Percentiles rank a stretch among this genome's conserved stretches.
These are phyloP conservation scores for Pestalotiopsis sp. DNA, from an alignment of 2,329 filamentous ascomycete genomes.

Conservation along the genomic window DNA sequence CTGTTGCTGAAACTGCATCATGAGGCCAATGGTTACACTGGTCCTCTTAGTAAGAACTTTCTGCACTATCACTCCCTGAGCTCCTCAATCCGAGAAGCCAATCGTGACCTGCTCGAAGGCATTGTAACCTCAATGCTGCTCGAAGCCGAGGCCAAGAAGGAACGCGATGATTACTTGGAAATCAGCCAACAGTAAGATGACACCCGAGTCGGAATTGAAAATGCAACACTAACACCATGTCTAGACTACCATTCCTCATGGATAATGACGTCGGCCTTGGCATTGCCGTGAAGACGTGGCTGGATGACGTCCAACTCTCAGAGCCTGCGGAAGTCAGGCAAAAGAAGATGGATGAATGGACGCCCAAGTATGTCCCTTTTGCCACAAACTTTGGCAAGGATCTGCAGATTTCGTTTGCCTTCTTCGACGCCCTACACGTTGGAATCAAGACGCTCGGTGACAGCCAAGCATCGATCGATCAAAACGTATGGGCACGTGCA, in stretches of 20 bases:
- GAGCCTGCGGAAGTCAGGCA: slow-evolving; percentile 53
- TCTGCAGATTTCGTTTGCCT: slow-evolving; percentile 57
- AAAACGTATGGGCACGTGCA: slow-evolving; percentile 57
- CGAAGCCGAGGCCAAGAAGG: slow-evolving; percentile 75
- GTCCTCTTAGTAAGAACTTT: slow-evolving; percentile 87
- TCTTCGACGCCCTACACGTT: slow-evolving; percentile 59
- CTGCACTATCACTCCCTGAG: slow-evolving; percentile 85
- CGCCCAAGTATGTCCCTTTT: slow-evolving; percentile 57
- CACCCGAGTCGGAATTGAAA: slow-evolving; percentile 15
- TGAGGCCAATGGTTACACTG: slow-evolving; percentile 86
- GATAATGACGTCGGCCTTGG: slow-evolving; percentile 77
- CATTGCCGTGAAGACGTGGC: slow-evolving; percentile 78
- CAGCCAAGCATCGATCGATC: slow-evolving; percentile 51
- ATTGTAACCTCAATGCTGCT: slow-evolving; percentile 80
- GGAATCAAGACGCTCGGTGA: slow-evolving; percentile 58
- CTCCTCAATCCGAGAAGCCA: slow-evolving; percentile 74
- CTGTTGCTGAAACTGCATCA: slow-evolving; percentile 83
- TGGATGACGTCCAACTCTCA: slow-evolving; percentile 68
- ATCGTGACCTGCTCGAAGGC: slow-evolving; percentile 84
- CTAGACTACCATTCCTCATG: slow-evolving; percentile 66
- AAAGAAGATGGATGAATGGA: slow-evolving; percentile 52
- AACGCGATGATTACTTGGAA: slow-evolving; percentile 66
- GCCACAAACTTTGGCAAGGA: slow-evolving; percentile 63
- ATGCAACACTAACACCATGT: background rate
- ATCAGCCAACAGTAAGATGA: slow-evolving; percentile 71